phyloP scores from a whole-genome alignment of 192 early-diverging fungal species.

The Coemansia reversa region DNA sequence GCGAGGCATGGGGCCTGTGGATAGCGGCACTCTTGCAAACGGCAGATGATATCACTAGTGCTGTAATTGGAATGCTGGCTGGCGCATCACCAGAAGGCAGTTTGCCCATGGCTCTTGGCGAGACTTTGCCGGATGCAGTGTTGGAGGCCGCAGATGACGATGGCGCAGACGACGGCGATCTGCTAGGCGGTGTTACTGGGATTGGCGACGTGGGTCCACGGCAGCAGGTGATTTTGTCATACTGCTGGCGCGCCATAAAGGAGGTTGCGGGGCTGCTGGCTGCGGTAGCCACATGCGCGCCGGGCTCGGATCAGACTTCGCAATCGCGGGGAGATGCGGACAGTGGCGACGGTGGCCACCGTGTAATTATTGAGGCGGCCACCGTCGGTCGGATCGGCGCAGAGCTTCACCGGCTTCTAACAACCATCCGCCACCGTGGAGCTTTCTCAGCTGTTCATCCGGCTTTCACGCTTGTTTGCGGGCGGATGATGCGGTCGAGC shows the following conservation, averaged over 20 bases:
- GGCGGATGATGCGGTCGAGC: constrained; percentile 62
- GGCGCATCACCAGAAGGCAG: constrained; percentile 89
- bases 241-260: constrained; percentile 92
- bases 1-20: constrained; percentile 55
- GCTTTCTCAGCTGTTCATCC: constrained; percentile 89
- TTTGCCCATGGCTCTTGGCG: constrained; percentile 73
- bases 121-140: constrained; percentile 43
- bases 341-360: neutral
- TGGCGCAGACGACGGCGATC: constrained; percentile 49
- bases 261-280: constrained; percentile 71
- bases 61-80: constrained; percentile 70
- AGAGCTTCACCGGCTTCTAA: constrained; percentile 58
- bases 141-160: constrained; percentile 9
- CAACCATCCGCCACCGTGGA: constrained; percentile 84
- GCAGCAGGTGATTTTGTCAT: constrained; percentile 84
- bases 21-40: constrained; percentile 51
- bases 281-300: constrained; percentile 20
- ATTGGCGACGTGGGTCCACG: constrained; percentile 57
- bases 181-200: constrained; percentile 21
- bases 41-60: constrained; percentile 57
- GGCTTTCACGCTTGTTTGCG: constrained; percentile 71
- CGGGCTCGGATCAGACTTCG: constrained; percentile 19
- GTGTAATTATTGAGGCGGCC: neutral
- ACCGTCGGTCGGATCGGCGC: constrained; percentile 48
- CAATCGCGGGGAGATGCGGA: constrained; percentile 9